A percentile compares a stretch with the other conserved stretches of the same genome.
Conservation (phyloP, 1,139 yeast species). For the Zygoascus sp. region DNA sequence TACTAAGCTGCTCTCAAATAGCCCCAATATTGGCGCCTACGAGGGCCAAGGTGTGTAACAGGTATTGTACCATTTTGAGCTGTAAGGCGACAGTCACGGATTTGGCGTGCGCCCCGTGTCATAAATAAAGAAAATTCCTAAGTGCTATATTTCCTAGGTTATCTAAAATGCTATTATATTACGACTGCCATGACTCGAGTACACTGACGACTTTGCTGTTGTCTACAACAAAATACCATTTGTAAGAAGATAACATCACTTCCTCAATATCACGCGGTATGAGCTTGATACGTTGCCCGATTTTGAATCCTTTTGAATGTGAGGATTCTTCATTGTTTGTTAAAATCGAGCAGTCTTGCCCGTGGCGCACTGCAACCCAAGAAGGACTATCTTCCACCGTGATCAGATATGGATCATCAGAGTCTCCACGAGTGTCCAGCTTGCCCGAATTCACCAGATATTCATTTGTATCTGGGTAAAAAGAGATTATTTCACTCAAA, state of each 20-base stretch:
- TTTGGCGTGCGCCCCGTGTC: too few relatives aligned
- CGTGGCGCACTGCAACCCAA: not conserved
- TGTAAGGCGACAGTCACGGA: too few relatives aligned
- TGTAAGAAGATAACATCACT: not conserved
- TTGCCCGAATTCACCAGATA: not conserved
- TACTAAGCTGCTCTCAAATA: not conserved
- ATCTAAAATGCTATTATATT: too few relatives aligned
- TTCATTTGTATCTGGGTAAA: not conserved
- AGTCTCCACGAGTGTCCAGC: not conserved
- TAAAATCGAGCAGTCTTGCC: not conserved
- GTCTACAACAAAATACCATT: not conserved
- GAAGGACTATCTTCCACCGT: not conserved
- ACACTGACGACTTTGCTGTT: not conserved
- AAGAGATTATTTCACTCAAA: not conserved
- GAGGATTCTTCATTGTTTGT: not conserved
- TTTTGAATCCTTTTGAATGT: not conserved
- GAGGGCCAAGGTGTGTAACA: not conserved
- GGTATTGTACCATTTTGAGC: too few relatives aligned
- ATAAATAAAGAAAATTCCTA: not conserved
- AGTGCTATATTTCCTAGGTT: too few relatives aligned
- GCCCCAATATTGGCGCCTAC: not conserved
- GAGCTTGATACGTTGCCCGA: not conserved
- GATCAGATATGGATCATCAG: not conserved
- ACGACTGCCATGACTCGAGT: not conserved
- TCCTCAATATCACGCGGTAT: not conserved